Base-by-base conservation (phyloP, 2,329 filamentous ascomycete genomes). In the Blastomyces parvus region DNA sequence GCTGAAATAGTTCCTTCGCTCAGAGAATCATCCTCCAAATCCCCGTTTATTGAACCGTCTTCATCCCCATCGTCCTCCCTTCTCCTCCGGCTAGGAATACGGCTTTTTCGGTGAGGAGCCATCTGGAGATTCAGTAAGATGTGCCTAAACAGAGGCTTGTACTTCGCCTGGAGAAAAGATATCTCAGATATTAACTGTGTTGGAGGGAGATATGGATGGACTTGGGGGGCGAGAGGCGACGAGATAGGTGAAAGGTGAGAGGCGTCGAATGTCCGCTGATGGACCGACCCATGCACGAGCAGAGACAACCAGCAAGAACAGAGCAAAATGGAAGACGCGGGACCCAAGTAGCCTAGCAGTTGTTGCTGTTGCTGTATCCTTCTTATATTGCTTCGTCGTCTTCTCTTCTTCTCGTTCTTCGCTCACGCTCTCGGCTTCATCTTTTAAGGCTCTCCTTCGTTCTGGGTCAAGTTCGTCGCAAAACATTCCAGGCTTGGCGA, bases 1-100 rank as follows among this genome's bases (percentile, higher is more conserved):
- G 80, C 86, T 66, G 81, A 77, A 27, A 79, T 75, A 14, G 85
- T 86, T 46, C 78, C 81, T 72, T 87, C 85, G 72, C 84, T 87
- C 74, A 86, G 76, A 50, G 85, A 87, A 71, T 87, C 85, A 68
- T 86, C 84, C 60, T 83, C 81, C 63, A 82, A 68, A 62, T 80
- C 80, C 50, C 78, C 82, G 60, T 77, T 78, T 65, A 82, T 64
- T 55, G 78, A 80, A 59, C 74, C 75, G 65, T 81, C 79, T 65
- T 81, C 79, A 59, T 77, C 79, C 64, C 81, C 79, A 65, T 81
- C 80, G 64, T 80, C 77, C 64, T 73, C 72, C 69, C 76, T 73
- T 65, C 79, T 74, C 67, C 78, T 74, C 68, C 78, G 79, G 59
- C 76, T 73, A 64, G 77, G 74, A 63, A 80, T 76, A 61, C 77